Evolutionary conservation across 2,329 filamentous ascomycete species (phyloP).

Genomic region (Hypoxylon sp.): DNA sequence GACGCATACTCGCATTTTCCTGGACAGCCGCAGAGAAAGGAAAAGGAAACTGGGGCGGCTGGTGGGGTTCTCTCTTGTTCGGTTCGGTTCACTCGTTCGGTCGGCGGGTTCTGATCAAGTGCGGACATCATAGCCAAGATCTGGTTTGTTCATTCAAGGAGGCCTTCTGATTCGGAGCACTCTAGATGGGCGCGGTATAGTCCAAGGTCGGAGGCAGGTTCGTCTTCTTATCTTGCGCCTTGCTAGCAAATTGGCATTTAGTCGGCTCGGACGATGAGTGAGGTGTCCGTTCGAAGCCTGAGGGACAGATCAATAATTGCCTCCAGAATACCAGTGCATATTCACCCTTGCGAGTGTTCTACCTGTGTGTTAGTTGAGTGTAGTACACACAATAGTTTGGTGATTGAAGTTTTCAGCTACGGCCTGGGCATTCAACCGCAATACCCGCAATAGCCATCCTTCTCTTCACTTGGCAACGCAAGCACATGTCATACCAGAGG

Average conservation of each 20-base stretch:
- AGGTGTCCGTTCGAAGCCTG: slow-evolving; percentile 19
- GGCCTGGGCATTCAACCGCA: background rate
- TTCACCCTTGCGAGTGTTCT: slow-evolving; percentile 7
- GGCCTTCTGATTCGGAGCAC: slow-evolving; percentile 30
- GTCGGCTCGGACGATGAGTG: slow-evolving; percentile 18
- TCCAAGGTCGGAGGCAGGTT: slow-evolving; percentile 19
- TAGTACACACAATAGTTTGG: background rate
- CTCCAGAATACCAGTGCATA: slow-evolving; percentile 34
- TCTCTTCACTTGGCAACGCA: background rate
- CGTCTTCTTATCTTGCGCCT: slow-evolving; percentile 18
- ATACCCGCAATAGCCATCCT: background rate
- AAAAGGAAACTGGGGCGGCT: slow-evolving; percentile 42
- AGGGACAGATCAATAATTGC: slow-evolving; percentile 26
- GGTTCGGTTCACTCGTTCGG: slow-evolving; percentile 39
- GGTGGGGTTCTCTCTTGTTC: slow-evolving; percentile 21
- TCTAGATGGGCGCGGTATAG: slow-evolving; percentile 33
- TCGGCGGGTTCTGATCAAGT: slow-evolving; percentile 30
- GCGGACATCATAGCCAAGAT: slow-evolving; percentile 30
- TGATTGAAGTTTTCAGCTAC: background rate
- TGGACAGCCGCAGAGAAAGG: slow-evolving; percentile 42
- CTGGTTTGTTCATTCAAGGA: slow-evolving; percentile 34
- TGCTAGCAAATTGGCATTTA: slow-evolving; percentile 25
- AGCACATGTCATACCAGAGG: background rate
- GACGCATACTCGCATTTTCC: slow-evolving; percentile 49
- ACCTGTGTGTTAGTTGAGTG: background rate